Percentiles rank a stretch among this genome's conserved stretches.
Evolutionary conservation across 2,329 filamentous ascomycete species (phyloP).

Genomic region (Pseudophaeomoniella oleicola): DNA sequence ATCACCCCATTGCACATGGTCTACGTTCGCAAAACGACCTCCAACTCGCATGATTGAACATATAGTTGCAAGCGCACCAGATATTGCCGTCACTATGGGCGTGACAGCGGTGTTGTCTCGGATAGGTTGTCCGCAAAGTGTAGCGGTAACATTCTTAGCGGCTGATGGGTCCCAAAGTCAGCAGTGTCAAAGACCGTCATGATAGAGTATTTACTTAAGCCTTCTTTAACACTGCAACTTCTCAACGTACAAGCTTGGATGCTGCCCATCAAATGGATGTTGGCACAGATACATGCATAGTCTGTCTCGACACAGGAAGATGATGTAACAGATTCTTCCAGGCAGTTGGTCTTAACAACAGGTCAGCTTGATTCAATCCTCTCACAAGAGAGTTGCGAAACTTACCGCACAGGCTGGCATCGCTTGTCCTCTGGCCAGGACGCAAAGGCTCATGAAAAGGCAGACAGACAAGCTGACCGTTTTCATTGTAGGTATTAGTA

Average conservation of each 20-base stretch:
- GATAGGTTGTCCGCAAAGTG: conserved; percentile 1
- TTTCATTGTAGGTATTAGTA: too few species aligned
- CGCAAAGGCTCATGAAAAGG: too few species aligned
- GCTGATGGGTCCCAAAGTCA: conserved; percentile 2
- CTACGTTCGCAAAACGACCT: conserved; percentile 3
- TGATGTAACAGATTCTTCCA: background rate
- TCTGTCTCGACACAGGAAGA: conserved; percentile 13
- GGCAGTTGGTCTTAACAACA: background rate
- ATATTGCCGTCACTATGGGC: conserved; percentile 4
- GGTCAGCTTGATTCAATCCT: too few species aligned
- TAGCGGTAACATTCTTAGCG: conserved; percentile 6
- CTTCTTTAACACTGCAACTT: conserved; percentile 16
- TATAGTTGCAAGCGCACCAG: conserved; percentile 5
- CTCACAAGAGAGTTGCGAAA: too few species aligned
- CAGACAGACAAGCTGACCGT: too few species aligned
- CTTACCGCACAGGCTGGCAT: too few species aligned
- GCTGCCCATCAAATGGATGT: conserved; percentile 11
- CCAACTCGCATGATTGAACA: conserved; percentile 5
- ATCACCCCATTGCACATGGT: conserved; percentile 5
- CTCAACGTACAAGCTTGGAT: conserved; percentile 12
- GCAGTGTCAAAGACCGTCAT: background rate
- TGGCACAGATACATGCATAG: conserved; percentile 14
- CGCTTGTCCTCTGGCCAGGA: too few species aligned
- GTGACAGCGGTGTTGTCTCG: background rate
- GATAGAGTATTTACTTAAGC: conserved; percentile 8